Percentiles rank a stretch among this genome's conserved stretches.
Conservation (phyloP, 1,284 basidiomycete species). For the Trametes sp. region DNA sequence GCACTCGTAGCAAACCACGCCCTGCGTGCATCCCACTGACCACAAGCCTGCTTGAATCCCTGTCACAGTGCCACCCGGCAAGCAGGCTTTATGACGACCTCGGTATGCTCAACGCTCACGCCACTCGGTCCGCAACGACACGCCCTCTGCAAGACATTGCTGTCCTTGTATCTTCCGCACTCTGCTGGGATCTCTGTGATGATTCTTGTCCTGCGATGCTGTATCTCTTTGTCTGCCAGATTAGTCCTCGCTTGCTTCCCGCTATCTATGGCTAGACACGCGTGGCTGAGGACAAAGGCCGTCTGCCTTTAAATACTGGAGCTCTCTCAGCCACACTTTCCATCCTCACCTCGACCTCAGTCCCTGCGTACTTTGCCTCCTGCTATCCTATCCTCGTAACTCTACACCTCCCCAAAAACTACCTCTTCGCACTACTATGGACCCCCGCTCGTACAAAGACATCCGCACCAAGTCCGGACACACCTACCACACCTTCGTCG, state of each 20-base stretch:
- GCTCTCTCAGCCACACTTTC: not conserved
- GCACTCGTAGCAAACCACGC: too few relatives aligned
- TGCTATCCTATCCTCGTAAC: not conserved
- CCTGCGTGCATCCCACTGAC: too few relatives aligned
- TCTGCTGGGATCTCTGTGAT: not conserved
- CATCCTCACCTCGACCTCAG: not conserved
- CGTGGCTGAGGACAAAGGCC: conserved; percentile 26
- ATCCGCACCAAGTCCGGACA: conserved; percentile 46
- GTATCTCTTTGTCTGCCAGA: conserved; percentile 1
- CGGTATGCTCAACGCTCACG: not conserved
- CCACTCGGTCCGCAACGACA: not conserved
- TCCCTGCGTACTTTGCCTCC: not conserved
- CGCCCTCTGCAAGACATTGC: not conserved
- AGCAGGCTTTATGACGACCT: not conserved
- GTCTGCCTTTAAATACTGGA: conserved; percentile 7
- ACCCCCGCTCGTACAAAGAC: conserved; percentile 44
- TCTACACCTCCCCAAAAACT: not conserved
- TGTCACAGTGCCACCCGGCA: not conserved
- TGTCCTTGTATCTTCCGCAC: not conserved
- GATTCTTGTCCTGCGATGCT: not conserved
- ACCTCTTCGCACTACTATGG: conserved; percentile 32
- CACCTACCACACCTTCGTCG: conserved; percentile 49
- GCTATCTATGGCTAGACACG: conserved; percentile 4
- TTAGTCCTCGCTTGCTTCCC: not conserved
- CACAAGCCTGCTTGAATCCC: too few relatives aligned